phyloP scores from a whole-genome alignment of 2,329 filamentous ascomycete species.

The Tolypocladium endophyticum region DNA sequence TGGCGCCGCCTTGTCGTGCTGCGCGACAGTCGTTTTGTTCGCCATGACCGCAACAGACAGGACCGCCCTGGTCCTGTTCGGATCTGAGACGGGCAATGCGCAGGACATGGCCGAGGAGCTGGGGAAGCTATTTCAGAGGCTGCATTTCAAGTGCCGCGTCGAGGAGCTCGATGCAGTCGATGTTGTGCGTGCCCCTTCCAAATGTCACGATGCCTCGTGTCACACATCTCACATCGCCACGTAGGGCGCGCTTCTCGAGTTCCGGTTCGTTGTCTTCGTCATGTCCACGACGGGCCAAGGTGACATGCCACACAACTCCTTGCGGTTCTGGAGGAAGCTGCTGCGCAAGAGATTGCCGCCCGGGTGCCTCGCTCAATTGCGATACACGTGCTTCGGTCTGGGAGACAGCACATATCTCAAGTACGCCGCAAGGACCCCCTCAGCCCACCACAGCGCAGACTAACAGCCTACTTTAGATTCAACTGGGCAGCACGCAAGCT shows the following conservation, averaged over 20 bases:
- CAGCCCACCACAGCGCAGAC: not conserved
- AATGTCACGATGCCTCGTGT: not conserved
- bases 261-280: conserved; percentile 62
- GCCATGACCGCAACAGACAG: conserved; percentile 20
- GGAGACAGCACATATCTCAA: conserved; percentile 93
- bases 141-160: conserved; percentile 68
- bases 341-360: conserved; percentile 67
- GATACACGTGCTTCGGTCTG: conserved; percentile 79
- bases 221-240: not conserved
- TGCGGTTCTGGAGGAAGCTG: conserved; percentile 75
- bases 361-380: conserved; percentile 55
- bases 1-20: not conserved
- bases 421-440: conserved; percentile 32
- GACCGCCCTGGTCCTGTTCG: conserved; percentile 67
- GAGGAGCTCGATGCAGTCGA: conserved; percentile 68
- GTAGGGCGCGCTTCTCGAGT: conserved; percentile 39
- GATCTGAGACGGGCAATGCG: conserved; percentile 89
- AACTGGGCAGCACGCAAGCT: conserved; percentile 91
- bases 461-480: conserved; percentile 44
- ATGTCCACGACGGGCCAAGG: conserved; percentile 92
- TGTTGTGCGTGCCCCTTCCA: conserved; percentile 46
- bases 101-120: conserved; percentile 86
- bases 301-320: conserved; percentile 77
- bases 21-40: not conserved
- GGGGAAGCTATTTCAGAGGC: conserved; percentile 59